phyloP scores from a whole-genome alignment of 1,284 basidiomycete genomes.

The Agroathelia rolfsii region DNA sequence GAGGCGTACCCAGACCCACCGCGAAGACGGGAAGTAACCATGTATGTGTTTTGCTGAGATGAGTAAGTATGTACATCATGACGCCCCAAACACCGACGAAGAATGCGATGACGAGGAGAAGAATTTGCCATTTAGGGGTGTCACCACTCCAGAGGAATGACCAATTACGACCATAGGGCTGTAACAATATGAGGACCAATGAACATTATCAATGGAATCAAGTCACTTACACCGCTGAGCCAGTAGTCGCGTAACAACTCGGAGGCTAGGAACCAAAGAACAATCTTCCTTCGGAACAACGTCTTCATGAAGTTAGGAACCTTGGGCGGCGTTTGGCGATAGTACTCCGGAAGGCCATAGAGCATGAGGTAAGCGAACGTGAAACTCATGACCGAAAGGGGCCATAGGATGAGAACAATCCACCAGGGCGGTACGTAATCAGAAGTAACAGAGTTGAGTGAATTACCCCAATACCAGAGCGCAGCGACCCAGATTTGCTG shows the following conservation, averaged over 20 bases:
- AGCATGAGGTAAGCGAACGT: conserved; percentile 75
- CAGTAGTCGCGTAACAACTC: conserved; percentile 88
- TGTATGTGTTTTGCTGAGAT: conserved; percentile 85
- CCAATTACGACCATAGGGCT: conserved; percentile 91
- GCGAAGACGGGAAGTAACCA: conserved; percentile 91
- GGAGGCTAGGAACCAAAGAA: conserved; percentile 87
- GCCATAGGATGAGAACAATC: conserved; percentile 79
- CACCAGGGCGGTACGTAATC: conserved; percentile 63
- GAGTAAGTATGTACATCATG: conserved; percentile 66
- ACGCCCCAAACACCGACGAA: conserved; percentile 80
- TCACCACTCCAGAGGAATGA: conserved; percentile 82
- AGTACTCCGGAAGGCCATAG: conserved; percentile 74
- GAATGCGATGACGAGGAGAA: conserved; percentile 73
- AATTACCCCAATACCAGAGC: conserved; percentile 90
- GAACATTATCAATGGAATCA: conserved; percentile 2
- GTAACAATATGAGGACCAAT: conserved; percentile 12
- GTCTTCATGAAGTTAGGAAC: conserved; percentile 87
- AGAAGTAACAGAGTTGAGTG: conserved; percentile 47
- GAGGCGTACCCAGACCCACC: conserved; percentile 82
- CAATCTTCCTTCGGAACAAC: conserved; percentile 79
- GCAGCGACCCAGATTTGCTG: conserved; percentile 92
- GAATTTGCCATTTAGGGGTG: conserved; percentile 74
- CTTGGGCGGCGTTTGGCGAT: conserved; percentile 83
- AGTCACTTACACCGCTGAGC: conserved; percentile 69
- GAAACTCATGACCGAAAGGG: conserved; percentile 64